A percentile compares a stretch with the other conserved stretches of the same genome.
Conservation (phyloP, 2,329 filamentous ascomycete genomes). For the Capronia epimyces region DNA sequence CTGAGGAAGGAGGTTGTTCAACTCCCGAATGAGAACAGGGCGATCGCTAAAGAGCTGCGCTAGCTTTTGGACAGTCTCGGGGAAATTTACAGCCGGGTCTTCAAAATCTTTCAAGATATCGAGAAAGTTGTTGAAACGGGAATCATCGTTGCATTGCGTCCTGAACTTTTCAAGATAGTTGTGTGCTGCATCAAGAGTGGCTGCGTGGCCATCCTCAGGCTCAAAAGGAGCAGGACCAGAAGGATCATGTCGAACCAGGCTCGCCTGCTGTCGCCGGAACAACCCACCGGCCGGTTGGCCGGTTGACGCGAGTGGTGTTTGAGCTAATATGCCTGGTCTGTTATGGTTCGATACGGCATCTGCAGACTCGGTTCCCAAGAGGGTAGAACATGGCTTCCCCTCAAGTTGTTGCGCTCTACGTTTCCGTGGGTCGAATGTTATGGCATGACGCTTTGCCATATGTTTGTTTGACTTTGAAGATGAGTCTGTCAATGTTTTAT, state of each 20-base stretch:
- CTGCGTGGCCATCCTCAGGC: background rate
- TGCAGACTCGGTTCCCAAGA: background rate
- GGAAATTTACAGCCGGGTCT: background rate
- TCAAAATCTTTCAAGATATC: background rate
- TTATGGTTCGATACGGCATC: background rate
- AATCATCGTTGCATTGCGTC: background rate
- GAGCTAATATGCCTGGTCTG: background rate
- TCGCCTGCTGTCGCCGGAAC: background rate
- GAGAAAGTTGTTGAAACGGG: background rate
- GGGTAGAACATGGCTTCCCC: background rate
- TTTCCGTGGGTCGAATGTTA: conserved; percentile 3
- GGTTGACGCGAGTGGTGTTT: background rate
- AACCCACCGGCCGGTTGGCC: background rate
- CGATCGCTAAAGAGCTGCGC: conserved; percentile 89
- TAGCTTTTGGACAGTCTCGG: background rate
- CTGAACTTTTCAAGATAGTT: background rate
- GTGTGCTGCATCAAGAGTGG: background rate
- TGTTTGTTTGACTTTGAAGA: background rate
- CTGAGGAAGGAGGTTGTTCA: conserved; percentile 93
- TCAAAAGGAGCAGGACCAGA: background rate
- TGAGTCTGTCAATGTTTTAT: background rate
- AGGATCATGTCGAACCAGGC: background rate
- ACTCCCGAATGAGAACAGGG: conserved; percentile 90
- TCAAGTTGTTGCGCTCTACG: background rate
- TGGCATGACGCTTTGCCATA: background rate